A percentile compares a stretch with the other conserved stretches of the same genome.
Conservation (phyloP, 2,329 filamentous ascomycete species). For the Penicillium sp. region DNA sequence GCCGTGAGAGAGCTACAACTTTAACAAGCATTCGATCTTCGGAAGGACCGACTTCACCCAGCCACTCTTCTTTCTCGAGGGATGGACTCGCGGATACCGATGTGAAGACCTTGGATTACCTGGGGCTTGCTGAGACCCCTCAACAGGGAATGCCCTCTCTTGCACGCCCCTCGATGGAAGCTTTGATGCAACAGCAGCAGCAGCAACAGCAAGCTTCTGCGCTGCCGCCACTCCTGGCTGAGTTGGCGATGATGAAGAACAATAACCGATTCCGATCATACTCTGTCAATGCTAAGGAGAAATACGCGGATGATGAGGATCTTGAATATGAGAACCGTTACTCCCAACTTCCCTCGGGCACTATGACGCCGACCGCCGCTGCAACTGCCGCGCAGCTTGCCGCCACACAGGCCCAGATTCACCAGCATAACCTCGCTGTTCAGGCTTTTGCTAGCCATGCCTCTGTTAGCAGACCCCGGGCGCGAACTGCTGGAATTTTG, state of each 20-base stretch:
- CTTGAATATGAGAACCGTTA: slow-evolving; percentile 67
- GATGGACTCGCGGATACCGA: slow-evolving; percentile 84
- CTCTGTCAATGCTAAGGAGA: slow-evolving; percentile 97
- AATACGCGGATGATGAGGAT: slow-evolving; percentile 86
- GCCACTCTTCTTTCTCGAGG: slow-evolving; percentile 79
- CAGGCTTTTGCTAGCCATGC: slow-evolving; percentile 88
- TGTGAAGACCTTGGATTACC: slow-evolving; percentile 90
- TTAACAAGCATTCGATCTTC: slow-evolving; percentile 84
- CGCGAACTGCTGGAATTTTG: slow-evolving; percentile 85
- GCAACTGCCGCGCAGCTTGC: slow-evolving; percentile 58
- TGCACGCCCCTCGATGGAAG: slow-evolving; percentile 57
- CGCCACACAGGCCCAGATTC: slow-evolving; percentile 66
- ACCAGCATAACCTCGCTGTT: slow-evolving; percentile 88
- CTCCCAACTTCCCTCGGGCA: slow-evolving; percentile 56
- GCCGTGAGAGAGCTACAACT: slow-evolving; percentile 80
- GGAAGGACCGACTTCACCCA: slow-evolving; percentile 83
- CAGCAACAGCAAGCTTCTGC: slow-evolving; percentile 47
- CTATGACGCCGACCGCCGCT: slow-evolving; percentile 57
- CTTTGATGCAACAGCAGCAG: slow-evolving; percentile 51
- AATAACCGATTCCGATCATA: slow-evolving; percentile 93
- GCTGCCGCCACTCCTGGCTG: slow-evolving; percentile 65
- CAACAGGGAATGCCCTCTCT: slow-evolving; percentile 73
- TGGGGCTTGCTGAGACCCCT: slow-evolving; percentile 90
- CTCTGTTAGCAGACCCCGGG: slow-evolving; percentile 76
- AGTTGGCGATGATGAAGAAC: slow-evolving; percentile 71